A percentile compares a stretch with the other conserved stretches of the same genome.
phyloP scores from a whole-genome alignment of 2,329 filamentous ascomycete genomes.

The Cryphonectria parasitica region DNA sequence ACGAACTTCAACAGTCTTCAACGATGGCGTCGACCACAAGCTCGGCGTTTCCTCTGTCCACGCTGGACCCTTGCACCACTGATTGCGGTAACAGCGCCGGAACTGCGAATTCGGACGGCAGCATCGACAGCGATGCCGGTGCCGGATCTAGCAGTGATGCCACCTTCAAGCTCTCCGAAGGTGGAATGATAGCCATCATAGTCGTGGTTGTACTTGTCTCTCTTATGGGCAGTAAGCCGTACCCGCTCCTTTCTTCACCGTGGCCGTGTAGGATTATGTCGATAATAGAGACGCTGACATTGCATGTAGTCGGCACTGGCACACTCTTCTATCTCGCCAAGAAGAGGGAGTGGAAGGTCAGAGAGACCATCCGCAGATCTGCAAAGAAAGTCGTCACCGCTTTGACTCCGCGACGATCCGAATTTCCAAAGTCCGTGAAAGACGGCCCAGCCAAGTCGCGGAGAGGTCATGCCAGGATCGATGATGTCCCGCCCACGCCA shows the following conservation, averaged over 20 bases:
- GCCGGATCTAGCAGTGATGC: conserved; percentile 62
- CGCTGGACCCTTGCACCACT: conserved; percentile 43
- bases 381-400: conserved; percentile 64
- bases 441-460: conserved; percentile 41
- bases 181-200: conserved; percentile 74
- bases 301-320: conserved; percentile 60
- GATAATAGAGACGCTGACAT: conserved; percentile 16
- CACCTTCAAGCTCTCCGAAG: conserved; percentile 66
- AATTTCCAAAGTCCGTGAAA: conserved; percentile 64
- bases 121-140: conserved; percentile 60
- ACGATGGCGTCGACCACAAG: conserved; percentile 47
- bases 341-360: conserved; percentile 81
- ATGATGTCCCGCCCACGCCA: conserved; percentile 65
- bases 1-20: conserved; percentile 3
- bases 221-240: conserved; percentile 66
- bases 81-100: conserved; percentile 41
- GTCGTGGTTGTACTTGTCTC: conserved; percentile 70
- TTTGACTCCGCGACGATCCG: conserved; percentile 63
- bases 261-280: neutral
- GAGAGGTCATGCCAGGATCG: conserved; percentile 48
- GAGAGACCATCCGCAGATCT: conserved; percentile 71
- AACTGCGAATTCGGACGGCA: conserved; percentile 29
- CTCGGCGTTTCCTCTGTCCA: conserved; percentile 47
- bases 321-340: conserved; percentile 80
- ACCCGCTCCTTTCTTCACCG: conserved; percentile 29